Evolutionary conservation across 306 rosid species (phyloP), one percentile per base, ranked within the genome.

Genomic region (Quercus robur): DNA sequence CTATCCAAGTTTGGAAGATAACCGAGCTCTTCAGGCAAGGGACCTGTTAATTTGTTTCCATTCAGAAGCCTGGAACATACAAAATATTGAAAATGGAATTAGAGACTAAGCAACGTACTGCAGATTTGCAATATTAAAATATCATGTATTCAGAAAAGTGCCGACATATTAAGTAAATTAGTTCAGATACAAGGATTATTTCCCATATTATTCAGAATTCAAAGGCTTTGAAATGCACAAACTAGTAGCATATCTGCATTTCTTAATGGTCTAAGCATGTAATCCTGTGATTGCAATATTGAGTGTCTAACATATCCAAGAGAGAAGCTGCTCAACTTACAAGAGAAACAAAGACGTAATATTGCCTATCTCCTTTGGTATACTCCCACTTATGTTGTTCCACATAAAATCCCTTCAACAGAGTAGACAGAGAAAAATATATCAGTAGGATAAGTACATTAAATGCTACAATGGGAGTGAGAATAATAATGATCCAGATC

Each of bases 371-470:
- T 91, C 94, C 89, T 86, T 78, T 2, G 99, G 99, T 79, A 96
- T 93, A 61, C 85, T 89, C 69, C 99, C 99, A 80, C 70, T 87
- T 71, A 96, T 79, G 0, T 86, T 2, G 85, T 93, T 96, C 98
- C 97, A 96, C 99, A 93, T 96, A 76, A 96, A 89, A 84, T 90
- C 89, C 97, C 99, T 96, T 80, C 68, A 57, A 79, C 17, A 82
- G 80, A 84, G 71, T 30, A 75, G 35, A 77, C 68, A 77, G 66
- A 83, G 78, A 70, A 78, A 11, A 33, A 57, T 38, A 70, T 18
- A 70, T 88, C 77, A 91, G 85, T 54, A 20, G 61, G 70, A 68
- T 75, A 80, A 66, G 76, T 46, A 80, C 80, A 83, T 25, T 26
- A 76, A 33, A 74, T 68, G 33, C 74, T 78, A 25, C 68, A 73